phyloP scores from a whole-genome alignment of 2,329 filamentous ascomycete genomes.

The Penicillium janthinellum region DNA sequence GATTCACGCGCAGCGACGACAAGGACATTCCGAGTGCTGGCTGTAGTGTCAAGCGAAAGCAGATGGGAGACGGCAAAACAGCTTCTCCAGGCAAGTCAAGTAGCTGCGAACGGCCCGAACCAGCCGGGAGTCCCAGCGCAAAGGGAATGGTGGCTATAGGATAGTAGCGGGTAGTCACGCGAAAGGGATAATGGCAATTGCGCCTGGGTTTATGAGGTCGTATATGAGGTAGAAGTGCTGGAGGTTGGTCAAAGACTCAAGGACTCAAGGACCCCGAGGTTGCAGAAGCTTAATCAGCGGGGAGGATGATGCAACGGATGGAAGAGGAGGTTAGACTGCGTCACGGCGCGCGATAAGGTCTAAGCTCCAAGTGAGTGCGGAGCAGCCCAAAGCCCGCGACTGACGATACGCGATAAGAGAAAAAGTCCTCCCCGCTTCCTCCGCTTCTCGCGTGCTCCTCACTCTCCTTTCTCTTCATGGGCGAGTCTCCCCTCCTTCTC shows the following conservation, averaged over 20 bases:
- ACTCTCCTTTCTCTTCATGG: not conserved
- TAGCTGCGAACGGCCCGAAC: not conserved
- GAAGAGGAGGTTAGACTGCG: not conserved
- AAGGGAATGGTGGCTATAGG: not conserved
- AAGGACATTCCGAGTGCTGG: not conserved
- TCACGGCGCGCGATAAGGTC: slow-evolving; percentile 2
- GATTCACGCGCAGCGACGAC: not conserved
- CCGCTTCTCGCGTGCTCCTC: slow-evolving; percentile 7
- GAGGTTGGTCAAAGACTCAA: not conserved
- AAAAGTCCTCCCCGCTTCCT: slow-evolving; percentile 21
- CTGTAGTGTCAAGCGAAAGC: not conserved
- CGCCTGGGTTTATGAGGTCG: not conserved
- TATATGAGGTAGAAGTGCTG: not conserved
- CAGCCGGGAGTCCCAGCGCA: not conserved
- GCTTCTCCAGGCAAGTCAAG: not conserved
- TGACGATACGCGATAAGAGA: slow-evolving; percentile 22
- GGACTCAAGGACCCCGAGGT: not conserved
- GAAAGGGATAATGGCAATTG: not conserved
- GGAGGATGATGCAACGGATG: not conserved
- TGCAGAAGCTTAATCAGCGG: slow-evolving; percentile 1
- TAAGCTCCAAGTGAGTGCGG: not conserved
- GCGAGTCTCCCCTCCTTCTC: not conserved
- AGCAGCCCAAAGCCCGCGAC: not conserved
- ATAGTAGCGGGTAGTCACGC: not conserved
- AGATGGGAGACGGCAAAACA: not conserved